phyloP scores from a whole-genome alignment of 306 rosid genomes.

The Canavalia gladiata region DNA sequence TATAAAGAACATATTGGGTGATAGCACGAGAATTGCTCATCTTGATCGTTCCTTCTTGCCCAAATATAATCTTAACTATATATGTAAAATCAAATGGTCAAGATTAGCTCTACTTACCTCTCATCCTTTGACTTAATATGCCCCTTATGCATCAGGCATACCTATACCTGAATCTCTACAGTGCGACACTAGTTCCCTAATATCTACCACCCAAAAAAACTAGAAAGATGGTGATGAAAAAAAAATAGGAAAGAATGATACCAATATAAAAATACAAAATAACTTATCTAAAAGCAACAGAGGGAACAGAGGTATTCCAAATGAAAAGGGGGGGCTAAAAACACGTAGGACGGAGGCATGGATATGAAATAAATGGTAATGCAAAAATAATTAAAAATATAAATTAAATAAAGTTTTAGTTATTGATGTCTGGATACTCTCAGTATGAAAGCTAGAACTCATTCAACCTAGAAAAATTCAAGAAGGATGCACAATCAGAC shows the following conservation, averaged over 20 bases:
- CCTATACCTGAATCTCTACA: slow-evolving; percentile 15
- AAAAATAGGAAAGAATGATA: neutral
- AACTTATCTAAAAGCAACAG: slow-evolving; percentile 7
- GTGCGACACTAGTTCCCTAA: slow-evolving; percentile 28
- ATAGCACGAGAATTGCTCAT: neutral
- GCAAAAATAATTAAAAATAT: neutral
- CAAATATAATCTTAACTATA: neutral
- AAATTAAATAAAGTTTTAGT: neutral
- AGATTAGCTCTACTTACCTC: neutral
- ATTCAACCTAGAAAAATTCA: neutral
- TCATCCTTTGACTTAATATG: neutral
- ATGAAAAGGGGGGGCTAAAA: neutral
- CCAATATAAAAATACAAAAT: slow-evolving; percentile 10
- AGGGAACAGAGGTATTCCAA: neutral
- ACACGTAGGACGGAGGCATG: neutral
- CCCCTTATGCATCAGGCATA: neutral
- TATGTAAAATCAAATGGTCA: neutral
- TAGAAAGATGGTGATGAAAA: slow-evolving; percentile 1
- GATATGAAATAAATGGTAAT: slow-evolving; percentile 20
- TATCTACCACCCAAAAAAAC: slow-evolving; percentile 19
- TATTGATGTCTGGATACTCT: slow-evolving; percentile 8
- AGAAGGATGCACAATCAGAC: slow-evolving; percentile 17
- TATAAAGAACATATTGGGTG: neutral
- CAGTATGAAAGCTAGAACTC: slow-evolving; percentile 21
- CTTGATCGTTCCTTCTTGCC: neutral